Evolutionary conservation across 768 basidiomycete species (phyloP).

Genomic region (Mycena polygramma): DNA sequence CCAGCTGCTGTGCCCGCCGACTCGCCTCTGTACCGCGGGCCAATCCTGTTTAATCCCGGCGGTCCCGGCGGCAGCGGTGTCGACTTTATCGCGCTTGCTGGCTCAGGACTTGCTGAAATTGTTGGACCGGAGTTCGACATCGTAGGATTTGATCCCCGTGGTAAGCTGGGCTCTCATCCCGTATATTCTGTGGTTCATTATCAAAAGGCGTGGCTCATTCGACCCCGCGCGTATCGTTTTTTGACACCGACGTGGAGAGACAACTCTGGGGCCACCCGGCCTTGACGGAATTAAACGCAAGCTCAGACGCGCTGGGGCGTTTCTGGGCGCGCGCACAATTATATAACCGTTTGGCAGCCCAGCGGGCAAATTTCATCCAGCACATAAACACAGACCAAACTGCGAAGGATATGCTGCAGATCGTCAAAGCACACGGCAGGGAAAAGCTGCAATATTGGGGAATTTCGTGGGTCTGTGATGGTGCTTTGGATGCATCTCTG

Average conservation of each 20-base stretch:
- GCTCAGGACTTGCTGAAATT: not conserved
- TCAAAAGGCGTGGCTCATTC: conserved; percentile 51
- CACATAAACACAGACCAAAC: conserved; percentile 32
- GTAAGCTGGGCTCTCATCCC: conserved; percentile 4
- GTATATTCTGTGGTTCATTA: not conserved
- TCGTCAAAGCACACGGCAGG: conserved; percentile 23
- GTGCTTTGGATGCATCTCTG: not conserved
- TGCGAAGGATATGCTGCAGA: conserved; percentile 35
- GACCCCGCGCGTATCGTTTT: conserved; percentile 51
- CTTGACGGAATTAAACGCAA: conserved; percentile 7
- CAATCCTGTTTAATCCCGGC: conserved; percentile 28
- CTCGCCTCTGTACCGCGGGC: conserved; percentile 40
- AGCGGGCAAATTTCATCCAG: conserved; percentile 7
- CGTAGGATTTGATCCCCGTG: conserved; percentile 28
- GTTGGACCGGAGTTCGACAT: conserved; percentile 20
- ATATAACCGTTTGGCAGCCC: not conserved
- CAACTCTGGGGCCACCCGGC: not conserved
- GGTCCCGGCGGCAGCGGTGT: conserved; percentile 27
- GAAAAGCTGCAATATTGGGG: conserved; percentile 35
- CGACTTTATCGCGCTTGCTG: not conserved
- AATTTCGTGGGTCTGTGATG: not conserved
- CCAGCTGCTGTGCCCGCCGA: conserved; percentile 47
- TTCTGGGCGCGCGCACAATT: conserved; percentile 21
- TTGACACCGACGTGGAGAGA: conserved; percentile 51
- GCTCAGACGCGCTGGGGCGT: conserved; percentile 14